These are phyloP conservation scores for Cladophialophora immunda DNA, from an alignment of 2,329 filamentous ascomycete genomes.

Conservation along the genomic window DNA sequence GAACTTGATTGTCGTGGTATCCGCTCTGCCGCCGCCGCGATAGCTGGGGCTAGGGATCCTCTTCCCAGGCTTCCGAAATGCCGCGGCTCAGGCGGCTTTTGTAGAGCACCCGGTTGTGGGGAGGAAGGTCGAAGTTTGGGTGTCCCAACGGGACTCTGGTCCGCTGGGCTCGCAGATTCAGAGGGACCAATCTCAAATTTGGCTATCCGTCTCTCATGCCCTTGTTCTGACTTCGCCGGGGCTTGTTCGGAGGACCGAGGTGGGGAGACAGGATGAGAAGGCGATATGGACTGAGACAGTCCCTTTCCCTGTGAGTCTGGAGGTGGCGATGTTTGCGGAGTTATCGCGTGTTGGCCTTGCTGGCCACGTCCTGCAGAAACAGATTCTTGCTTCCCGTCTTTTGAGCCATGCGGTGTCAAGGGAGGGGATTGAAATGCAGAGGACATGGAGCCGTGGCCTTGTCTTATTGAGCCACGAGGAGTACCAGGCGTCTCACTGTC, in stretches of 20 bases:
- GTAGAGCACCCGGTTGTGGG: conserved; percentile 50
- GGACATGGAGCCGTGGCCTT: conserved; percentile 66
- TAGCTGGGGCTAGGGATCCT: conserved; percentile 40
- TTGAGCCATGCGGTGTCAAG: conserved; percentile 83
- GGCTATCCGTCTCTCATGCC: conserved; percentile 57
- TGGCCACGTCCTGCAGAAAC: conserved; percentile 46
- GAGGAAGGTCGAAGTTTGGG: conserved; percentile 55
- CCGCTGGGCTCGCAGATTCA: conserved; percentile 64
- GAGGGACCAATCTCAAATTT: conserved; percentile 65
- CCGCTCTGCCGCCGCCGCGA: conserved; percentile 42
- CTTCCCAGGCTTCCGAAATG: conserved; percentile 42
- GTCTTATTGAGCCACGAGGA: conserved; percentile 62
- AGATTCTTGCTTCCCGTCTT: conserved; percentile 56
- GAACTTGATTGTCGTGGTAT: conserved; percentile 58
- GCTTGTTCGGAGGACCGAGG: conserved; percentile 52
- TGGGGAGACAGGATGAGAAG: conserved; percentile 51
- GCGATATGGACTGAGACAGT: conserved; percentile 43
- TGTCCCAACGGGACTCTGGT: conserved; percentile 68
- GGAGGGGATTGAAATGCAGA: conserved; percentile 85
- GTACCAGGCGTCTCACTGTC: conserved; percentile 72
- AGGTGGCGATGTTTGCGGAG: conserved; percentile 63
- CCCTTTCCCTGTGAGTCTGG: conserved; percentile 49
- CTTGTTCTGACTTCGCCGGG: conserved; percentile 51
- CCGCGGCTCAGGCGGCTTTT: conserved; percentile 27
- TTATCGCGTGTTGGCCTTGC: conserved; percentile 52